A percentile compares a stretch with the other conserved stretches of the same genome.
Conservation (phyloP, 805 yeast species). For the Myxozyma melibiosi region DNA sequence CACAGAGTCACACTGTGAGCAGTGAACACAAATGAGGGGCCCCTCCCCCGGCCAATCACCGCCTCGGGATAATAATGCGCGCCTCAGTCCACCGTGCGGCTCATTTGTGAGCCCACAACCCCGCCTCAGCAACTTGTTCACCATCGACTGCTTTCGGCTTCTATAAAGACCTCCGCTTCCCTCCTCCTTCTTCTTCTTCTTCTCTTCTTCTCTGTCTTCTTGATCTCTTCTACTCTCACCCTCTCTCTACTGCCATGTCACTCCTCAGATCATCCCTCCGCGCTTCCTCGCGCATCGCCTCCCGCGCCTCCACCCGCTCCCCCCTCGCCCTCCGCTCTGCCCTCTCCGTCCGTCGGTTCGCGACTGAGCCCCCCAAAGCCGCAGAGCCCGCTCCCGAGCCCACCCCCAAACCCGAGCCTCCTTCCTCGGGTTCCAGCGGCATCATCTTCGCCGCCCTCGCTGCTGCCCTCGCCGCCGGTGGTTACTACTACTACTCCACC, state of each 20-base stretch:
- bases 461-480: slow-evolving; percentile 36
- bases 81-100: slow-evolving; percentile 12
- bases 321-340: slow-evolving; percentile 16
- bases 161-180: neutral
- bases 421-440: slow-evolving; percentile 5
- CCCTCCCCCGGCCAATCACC: slow-evolving; percentile 3
- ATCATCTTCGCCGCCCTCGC: slow-evolving; percentile 14
- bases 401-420: slow-evolving; percentile 14
- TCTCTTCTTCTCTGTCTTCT: neutral
- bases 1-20: no score
- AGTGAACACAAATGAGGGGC: neutral
- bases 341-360: slow-evolving; percentile 4
- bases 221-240: neutral
- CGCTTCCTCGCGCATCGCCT: neutral
- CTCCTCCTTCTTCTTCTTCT: neutral
- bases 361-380: slow-evolving; percentile 16
- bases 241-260: neutral
- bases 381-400: slow-evolving; percentile 7
- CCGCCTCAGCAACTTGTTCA: slow-evolving; percentile 5
- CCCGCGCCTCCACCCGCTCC: slow-evolving; percentile 2
- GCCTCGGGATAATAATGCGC: neutral
- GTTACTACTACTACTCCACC: slow-evolving; percentile 40
- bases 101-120: slow-evolving; percentile 3
- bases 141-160: neutral
- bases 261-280: neutral